Evolutionary conservation across 2,329 filamentous ascomycete genomes (phyloP).

Genomic region (Aspergillus bombycis): DNA sequence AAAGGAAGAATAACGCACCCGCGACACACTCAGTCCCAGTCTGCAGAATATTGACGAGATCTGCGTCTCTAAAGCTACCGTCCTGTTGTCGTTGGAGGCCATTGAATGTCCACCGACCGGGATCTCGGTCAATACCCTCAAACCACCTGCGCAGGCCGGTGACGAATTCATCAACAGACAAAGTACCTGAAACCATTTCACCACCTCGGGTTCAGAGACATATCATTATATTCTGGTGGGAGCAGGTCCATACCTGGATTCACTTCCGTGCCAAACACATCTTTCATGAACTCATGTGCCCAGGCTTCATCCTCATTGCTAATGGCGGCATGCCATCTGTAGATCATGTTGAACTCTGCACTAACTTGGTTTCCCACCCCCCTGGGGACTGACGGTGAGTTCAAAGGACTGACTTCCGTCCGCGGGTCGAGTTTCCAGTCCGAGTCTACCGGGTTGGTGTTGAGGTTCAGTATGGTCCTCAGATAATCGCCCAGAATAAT

Average conservation of each 20-base stretch:
- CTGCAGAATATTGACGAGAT: constrained; percentile 4
- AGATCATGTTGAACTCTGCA: constrained; percentile 58
- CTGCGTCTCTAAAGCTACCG: constrained; percentile 10
- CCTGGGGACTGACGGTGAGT: constrained; percentile 35
- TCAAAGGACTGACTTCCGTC: not conserved
- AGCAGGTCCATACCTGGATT: constrained; percentile 1
- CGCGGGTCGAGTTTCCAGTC: constrained; percentile 13
- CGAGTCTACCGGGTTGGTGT: constrained; percentile 12
- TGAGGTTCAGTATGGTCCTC: constrained; percentile 35
- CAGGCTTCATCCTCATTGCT: constrained; percentile 51
- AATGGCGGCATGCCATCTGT: constrained; percentile 54
- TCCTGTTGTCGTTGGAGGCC: constrained; percentile 1
- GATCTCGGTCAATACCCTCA: not conserved
- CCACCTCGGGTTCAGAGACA: not conserved
- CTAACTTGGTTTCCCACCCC: constrained; percentile 56
- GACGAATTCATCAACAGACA: constrained; percentile 5
- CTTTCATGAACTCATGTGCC: constrained; percentile 34
- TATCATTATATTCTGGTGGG: not conserved
- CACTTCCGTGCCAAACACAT: constrained; percentile 4
- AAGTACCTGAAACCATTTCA: not conserved
- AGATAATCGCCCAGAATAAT: constrained; percentile 40
- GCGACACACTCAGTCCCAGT: constrained; percentile 4
- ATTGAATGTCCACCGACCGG: constrained; percentile 5
- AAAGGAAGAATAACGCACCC: not conserved
- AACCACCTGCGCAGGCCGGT: not conserved